A percentile compares a stretch with the other conserved stretches of the same genome.
phyloP scores from a whole-genome alignment of 1,139 yeast genomes.

The Lodderomyces beijingensis region DNA sequence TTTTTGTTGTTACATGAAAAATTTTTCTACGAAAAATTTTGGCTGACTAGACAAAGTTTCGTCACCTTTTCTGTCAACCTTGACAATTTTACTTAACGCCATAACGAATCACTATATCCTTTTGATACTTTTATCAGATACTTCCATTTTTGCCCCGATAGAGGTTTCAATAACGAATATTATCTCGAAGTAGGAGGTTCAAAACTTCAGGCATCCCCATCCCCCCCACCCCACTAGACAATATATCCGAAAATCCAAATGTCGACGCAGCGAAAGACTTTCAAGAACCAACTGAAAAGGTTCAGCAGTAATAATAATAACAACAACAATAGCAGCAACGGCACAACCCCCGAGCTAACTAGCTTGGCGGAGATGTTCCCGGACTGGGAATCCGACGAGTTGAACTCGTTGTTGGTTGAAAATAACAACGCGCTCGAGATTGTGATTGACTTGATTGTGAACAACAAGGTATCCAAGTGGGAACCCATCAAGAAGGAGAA shows the following conservation, averaged over 20 bases:
- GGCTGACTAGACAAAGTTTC: no score
- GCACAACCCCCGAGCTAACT: constrained; percentile 34
- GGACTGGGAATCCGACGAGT: constrained; percentile 89
- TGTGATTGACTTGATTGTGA: constrained; percentile 83
- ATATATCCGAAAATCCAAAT: constrained; percentile 9
- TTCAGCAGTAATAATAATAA: constrained; percentile 19
- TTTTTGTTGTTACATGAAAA: no score
- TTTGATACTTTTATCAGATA: no score
- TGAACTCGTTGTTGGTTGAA: constrained; percentile 70
- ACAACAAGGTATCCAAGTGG: constrained; percentile 66
- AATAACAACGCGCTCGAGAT: constrained; percentile 67
- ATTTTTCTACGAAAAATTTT: no score
- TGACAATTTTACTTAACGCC: no score
- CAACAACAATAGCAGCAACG: constrained; percentile 18
- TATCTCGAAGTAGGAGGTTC: neutral
- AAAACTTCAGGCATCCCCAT: neutral
- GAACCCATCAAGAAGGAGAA: constrained; percentile 51
- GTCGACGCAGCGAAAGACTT: constrained; percentile 39
- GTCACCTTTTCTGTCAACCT: no score
- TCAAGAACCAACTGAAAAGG: constrained; percentile 46
- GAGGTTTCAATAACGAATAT: no score
- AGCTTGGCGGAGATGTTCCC: constrained; percentile 85
- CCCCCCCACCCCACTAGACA: neutral
- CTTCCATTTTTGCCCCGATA: no score
- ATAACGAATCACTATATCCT: no score